Evolutionary conservation across 768 basidiomycete genomes (phyloP).

Genomic region (Cystobasidiopsis lactophilus): DNA sequence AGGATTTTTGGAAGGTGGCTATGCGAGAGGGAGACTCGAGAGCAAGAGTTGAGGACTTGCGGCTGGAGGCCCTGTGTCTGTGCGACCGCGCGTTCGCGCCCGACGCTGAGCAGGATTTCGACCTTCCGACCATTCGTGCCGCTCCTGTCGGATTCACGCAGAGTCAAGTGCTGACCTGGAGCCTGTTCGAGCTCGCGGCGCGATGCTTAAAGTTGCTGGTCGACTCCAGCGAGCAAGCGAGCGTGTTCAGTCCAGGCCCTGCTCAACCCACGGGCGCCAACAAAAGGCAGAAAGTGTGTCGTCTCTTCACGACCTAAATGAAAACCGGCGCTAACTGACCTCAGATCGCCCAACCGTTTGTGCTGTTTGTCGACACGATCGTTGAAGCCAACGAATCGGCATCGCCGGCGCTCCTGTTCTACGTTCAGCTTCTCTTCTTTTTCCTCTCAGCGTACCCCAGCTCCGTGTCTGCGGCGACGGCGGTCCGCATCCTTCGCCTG

Average conservation of each 20-base stretch:
- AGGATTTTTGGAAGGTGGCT: conserved; percentile 9
- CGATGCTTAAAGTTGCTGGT: conserved; percentile 35
- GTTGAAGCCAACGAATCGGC: not conserved
- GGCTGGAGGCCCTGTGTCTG: conserved; percentile 9
- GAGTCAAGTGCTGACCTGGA: conserved; percentile 54
- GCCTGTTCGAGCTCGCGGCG: conserved; percentile 52
- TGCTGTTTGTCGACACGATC: not conserved
- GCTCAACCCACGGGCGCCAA: not conserved
- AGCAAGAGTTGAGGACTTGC: conserved; percentile 10
- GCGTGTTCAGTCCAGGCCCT: too few species aligned
- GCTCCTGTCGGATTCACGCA: conserved; percentile 45
- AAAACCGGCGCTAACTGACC: too few species aligned
- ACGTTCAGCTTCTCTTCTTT: conserved; percentile 7
- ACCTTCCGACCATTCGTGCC: conserved; percentile 43
- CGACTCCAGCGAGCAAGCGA: too few species aligned
- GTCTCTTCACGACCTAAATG: not conserved
- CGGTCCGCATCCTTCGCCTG: conserved; percentile 31
- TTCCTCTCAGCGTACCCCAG: not conserved
- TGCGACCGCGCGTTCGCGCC: not conserved
- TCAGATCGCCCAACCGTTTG: not conserved
- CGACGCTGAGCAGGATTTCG: conserved; percentile 29
- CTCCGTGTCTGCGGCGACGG: not conserved
- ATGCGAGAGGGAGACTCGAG: conserved; percentile 15
- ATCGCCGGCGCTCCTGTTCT: not conserved
- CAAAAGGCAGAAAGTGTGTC: conserved; percentile 31